These are phyloP conservation scores for Hyphopichia pseudoburtonii DNA, from an alignment of 1,139 yeast species.

Conservation along the genomic window DNA sequence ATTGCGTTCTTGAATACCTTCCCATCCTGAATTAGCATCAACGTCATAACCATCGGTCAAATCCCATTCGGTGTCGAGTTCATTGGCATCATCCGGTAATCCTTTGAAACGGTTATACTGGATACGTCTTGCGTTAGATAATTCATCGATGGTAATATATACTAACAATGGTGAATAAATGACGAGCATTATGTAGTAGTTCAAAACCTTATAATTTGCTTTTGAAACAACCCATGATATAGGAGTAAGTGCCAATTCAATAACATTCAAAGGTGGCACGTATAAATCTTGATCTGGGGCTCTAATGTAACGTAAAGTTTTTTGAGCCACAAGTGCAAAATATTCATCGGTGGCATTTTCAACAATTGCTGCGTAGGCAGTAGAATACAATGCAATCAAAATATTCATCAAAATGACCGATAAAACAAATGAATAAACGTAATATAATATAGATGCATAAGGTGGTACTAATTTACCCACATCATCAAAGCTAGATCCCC, in stretches of 20 bases:
- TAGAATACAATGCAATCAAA: slow-evolving; percentile 79
- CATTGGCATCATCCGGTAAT: slow-evolving; percentile 78
- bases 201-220: slow-evolving; percentile 33
- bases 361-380: slow-evolving; percentile 78
- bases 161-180: slow-evolving; percentile 68
- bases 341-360: slow-evolving; percentile 84
- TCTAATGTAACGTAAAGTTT: slow-evolving; percentile 77
- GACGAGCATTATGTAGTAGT: slow-evolving; percentile 57
- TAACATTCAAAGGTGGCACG: slow-evolving; percentile 80
- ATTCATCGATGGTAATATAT: slow-evolving; percentile 63
- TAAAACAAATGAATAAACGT: slow-evolving; percentile 73
- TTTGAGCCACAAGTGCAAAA: slow-evolving; percentile 80
- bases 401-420: slow-evolving; percentile 75
- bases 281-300: slow-evolving; percentile 87
- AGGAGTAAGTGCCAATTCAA: slow-evolving; percentile 55
- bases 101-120: slow-evolving; percentile 68
- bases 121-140: slow-evolving; percentile 65
- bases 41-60: slow-evolving; percentile 71
- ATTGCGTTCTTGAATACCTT: slow-evolving; percentile 40
- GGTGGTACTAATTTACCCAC: slow-evolving; percentile 79
- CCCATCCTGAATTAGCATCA: slow-evolving; percentile 36
- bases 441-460: slow-evolving; percentile 75
- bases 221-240: slow-evolving; percentile 27
- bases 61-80: slow-evolving; percentile 78
- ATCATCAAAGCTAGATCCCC: slow-evolving; percentile 70